Base-by-base conservation (phyloP, 768 basidiomycete genomes). In the Lactifluus rugatus region DNA sequence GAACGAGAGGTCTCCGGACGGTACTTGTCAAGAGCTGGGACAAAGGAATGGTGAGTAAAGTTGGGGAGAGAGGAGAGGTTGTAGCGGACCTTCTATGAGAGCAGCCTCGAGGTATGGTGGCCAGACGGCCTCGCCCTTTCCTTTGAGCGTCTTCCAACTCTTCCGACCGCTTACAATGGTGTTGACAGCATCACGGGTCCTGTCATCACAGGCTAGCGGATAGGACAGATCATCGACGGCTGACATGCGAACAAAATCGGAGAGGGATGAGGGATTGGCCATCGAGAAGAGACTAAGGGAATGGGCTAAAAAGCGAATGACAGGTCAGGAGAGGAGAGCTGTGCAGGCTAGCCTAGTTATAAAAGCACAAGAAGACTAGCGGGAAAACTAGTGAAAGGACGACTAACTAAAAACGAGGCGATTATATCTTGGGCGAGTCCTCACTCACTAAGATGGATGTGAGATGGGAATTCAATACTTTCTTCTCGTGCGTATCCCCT, bases 81-180 rank as follows among this genome's bases (percentile, higher is more conserved):
- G 41, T 8, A 44, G 48, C 72, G 44, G 60, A 84, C 87, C 87
- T 77, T 87, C 83, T 44, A 89, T 78, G 63, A 89, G 74, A 41
- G 84, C 84, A 28, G 83, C 85, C 73, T 89, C 87, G 51, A 89
- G 80, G 64, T 84, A 79, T 11, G 83, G 85, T 52, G 87, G 87
- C 87, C 87, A 89, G 21, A 89, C 86, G 10, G 84, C 78, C 67
- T 89, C 86, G 31, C 82, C 80, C 61, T 70, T 72, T 46, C 84
- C 86, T 67, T 80, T 79, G 26, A 84, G 70, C 0, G 83, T 86
- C 68, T 87, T 86, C 84, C 85, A 89, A 66, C 79, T 83, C 70
- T 87, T 87, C 62, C 87, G 79, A 44, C 79, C 79, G 60, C 77
- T 80, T 62, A 85, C 78, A 60, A 88, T 82, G 48, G 80, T 79